Conservation (phyloP, 495 filamentous ascomycete species). For the Hyaloscypha variabilis region DNA sequence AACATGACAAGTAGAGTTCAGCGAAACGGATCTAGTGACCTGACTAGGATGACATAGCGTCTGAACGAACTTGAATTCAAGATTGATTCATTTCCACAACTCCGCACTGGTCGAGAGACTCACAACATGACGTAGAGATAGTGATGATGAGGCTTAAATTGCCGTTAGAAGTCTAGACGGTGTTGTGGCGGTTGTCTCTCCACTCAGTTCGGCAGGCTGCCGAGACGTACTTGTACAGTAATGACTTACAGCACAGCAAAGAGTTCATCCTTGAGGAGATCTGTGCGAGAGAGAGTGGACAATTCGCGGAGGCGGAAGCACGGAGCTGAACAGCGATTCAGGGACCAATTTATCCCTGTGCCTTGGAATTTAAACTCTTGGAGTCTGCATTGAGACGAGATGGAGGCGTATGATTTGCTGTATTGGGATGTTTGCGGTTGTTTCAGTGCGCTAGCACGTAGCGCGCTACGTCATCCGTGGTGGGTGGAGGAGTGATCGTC, state of each 20-base stretch:
- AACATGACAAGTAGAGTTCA: not conserved
- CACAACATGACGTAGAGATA: not conserved
- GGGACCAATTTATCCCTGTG: not conserved
- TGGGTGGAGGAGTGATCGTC: slow-evolving; percentile 1
- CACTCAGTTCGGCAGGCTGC: not conserved
- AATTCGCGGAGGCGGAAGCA: not conserved
- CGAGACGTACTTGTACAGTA: too few species aligned
- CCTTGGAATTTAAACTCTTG: not conserved
- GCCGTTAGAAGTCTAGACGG: not conserved
- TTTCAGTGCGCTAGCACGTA: not conserved
- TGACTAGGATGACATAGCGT: not conserved
- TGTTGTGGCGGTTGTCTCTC: not conserved
- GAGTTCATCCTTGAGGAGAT: not conserved
- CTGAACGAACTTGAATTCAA: not conserved
- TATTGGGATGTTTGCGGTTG: not conserved
- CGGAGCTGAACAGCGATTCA: not conserved
- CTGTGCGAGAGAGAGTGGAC: not conserved
- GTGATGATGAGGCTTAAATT: not conserved
- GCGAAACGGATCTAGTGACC: not conserved
- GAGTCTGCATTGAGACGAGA: not conserved
- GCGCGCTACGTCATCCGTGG: not conserved
- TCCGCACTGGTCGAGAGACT: not conserved
- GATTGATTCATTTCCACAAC: not conserved
- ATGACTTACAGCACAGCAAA: too few species aligned
- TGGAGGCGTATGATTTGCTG: not conserved